Conservation (phyloP, 257 asterid species). For the Vinca minor region DNA sequence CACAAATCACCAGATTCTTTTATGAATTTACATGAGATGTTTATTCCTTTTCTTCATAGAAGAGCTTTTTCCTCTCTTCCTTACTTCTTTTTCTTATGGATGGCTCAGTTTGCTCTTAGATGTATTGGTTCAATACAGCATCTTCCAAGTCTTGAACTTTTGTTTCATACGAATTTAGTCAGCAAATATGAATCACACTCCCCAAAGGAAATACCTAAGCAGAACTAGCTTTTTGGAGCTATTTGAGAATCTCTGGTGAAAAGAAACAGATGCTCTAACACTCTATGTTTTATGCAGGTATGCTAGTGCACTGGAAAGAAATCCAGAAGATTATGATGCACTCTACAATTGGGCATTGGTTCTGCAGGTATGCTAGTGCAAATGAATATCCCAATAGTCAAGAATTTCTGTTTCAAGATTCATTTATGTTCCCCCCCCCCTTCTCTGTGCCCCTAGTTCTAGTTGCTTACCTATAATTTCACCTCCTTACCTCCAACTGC, state of each 20-base stretch:
- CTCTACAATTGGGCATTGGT: conserved; percentile 98
- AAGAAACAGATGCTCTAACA: conserved; percentile 11
- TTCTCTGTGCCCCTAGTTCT: neutral
- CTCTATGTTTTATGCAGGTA: conserved; percentile 49
- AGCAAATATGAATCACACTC: no score
- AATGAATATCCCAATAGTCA: conserved; percentile 2
- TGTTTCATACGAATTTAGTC: no score
- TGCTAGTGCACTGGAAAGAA: conserved; percentile 83
- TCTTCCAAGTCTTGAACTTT: no score
- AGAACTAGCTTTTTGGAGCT: neutral
- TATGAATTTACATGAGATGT: no score
- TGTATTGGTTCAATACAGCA: no score
- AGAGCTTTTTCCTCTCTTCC: no score
- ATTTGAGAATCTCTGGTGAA: conserved; percentile 1
- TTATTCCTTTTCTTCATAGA: no score
- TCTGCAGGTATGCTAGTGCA: conserved; percentile 67
- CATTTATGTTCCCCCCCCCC: neutral
- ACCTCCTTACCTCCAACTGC: neutral
- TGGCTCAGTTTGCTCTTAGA: no score
- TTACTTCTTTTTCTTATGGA: no score
- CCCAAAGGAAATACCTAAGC: neutral
- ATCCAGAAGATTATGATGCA: conserved; percentile 93
- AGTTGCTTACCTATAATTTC: neutral
- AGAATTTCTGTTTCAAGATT: conserved; percentile 8
- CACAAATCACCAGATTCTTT: no score